Evolutionary conservation across 139 green algal species (phyloP), one percentile per base, ranked within the genome.

Genomic region (Tetradesmus lagerheimii): DNA sequence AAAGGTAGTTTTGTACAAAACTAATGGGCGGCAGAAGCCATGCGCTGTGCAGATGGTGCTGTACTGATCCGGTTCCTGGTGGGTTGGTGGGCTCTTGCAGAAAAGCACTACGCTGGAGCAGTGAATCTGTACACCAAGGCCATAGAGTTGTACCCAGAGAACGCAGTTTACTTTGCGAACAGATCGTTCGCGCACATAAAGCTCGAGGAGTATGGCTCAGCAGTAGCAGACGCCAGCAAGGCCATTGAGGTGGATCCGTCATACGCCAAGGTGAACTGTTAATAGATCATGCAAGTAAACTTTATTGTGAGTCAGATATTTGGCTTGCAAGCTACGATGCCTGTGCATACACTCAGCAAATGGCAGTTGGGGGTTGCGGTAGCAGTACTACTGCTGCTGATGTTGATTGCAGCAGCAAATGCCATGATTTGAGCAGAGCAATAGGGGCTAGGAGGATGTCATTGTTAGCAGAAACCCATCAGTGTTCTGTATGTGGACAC

Each of bases 181-280:
- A 92, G 98, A 9, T 96, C 98, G 0, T 96, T 98, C 83, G 95
- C 97, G 4, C 94, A 99, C 90, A 93, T 93, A 8, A 94, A 95
- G 75, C 91, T 99, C 0, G 98, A 99, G 91, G 95, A 97, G 74
- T 99, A 97, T 93, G 98, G 97, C 41, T 93, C 92, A 71, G 98
- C 98, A 23, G 91, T 99, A 1, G 90, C 92, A n/a, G 98, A 99
- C 94, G 97, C 96, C 18, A 96, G 92, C 16, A 92, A 95, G 64
- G 97, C 97, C 4, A 95, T 99, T 23, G 95, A 98, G 31, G 62
- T 97, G 25, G 96, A 99, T 89, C 94, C 96, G 14, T 94, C 90
- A 18, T 99, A 98, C 85, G 86, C 97, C 38, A 99, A 99, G 95
- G 97, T 97, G 62, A 31, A 86, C 16, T 16, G 8, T 31, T 31